Evolutionary conservation across 1,139 yeast genomes (phyloP).

Genomic region (Kodamaea sp.): DNA sequence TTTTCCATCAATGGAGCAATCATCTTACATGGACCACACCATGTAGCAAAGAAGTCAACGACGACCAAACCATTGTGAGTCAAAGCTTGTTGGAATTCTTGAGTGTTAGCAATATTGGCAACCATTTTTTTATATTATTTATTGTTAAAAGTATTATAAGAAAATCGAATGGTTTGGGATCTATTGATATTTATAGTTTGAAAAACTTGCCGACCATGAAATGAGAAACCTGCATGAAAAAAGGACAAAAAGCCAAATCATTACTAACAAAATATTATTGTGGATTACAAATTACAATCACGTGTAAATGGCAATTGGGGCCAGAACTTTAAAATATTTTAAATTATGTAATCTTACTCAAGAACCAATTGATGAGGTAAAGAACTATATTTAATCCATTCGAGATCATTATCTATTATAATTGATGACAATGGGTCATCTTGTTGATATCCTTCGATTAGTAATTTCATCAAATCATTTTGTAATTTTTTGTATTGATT

Average conservation of each 20-base stretch:
- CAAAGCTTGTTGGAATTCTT: constrained; percentile 63
- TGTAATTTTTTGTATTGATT: constrained; percentile 2
- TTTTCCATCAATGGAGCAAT: constrained; percentile 76
- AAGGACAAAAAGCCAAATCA: no score
- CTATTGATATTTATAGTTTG: background rate
- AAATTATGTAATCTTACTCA: no score
- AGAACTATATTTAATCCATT: no score
- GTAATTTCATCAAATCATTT: background rate
- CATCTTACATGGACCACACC: constrained; percentile 95
- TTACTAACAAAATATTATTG: no score
- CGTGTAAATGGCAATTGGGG: no score
- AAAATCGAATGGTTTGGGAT: background rate
- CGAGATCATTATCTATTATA: no score
- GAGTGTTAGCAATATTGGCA: constrained; percentile 38
- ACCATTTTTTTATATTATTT: constrained; percentile 30
- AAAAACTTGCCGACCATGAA: no score
- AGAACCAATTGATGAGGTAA: no score
- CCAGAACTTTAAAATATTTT: no score
- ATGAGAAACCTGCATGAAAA: no score
- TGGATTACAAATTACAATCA: no score
- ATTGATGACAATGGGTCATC: background rate
- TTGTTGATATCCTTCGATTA: constrained; percentile 2
- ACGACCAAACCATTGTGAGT: constrained; percentile 59
- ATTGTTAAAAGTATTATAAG: constrained; percentile 7
- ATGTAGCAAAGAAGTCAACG: constrained; percentile 81